Evolutionary conservation across 805 yeast species (phyloP), one percentile per base, ranked within the genome.

Genomic region (Wickerhamiella azyma): DNA sequence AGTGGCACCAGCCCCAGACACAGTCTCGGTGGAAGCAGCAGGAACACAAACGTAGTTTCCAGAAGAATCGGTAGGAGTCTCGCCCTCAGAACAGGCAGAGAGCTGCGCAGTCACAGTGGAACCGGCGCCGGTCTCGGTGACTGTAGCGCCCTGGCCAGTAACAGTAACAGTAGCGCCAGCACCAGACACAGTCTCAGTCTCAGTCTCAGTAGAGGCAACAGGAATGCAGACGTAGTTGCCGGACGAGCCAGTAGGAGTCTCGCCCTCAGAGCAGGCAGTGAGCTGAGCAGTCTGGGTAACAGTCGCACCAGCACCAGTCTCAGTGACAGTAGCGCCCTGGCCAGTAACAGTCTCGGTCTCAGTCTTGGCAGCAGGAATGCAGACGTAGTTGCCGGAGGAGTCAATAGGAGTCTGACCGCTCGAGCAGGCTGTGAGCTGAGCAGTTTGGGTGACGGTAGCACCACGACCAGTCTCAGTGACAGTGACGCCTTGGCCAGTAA

Each of bases 21-120:
- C 41, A 30, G 56, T 44, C 43, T 45, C 52, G 16, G 54, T 54
- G 26, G 46, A 26, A 24, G 49, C 46, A 18, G 35, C 28, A 14
- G n/a, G n/a, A n/a, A n/a, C n/a, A n/a, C 49, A 39, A 40, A 48
- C 37, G 30, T 33, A 37, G 19, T 29, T 16, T n/a, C 43, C 43
- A 18, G 5, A 10, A 17, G 37, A 16, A 11, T 21, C 39, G 26
- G 45, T 41, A 8, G 37, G 14, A 6, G 30, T 6, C 19, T 30
- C 24, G 14, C 44, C 44, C 19, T 30, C 9, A 18, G 43, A 29
- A 29, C 37, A 30, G 43, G 29, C 29, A 18, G 43, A 18, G 9
- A 30, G 21, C 6, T 18, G 9, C 4, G 13, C 38, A 9, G 46
- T 50, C 2, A 47, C 48, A 10, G 48, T 45, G 9, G 37, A 19